Conservation (phyloP, 1,284 basidiomycete genomes). For the Papiliotrema terrestris region DNA sequence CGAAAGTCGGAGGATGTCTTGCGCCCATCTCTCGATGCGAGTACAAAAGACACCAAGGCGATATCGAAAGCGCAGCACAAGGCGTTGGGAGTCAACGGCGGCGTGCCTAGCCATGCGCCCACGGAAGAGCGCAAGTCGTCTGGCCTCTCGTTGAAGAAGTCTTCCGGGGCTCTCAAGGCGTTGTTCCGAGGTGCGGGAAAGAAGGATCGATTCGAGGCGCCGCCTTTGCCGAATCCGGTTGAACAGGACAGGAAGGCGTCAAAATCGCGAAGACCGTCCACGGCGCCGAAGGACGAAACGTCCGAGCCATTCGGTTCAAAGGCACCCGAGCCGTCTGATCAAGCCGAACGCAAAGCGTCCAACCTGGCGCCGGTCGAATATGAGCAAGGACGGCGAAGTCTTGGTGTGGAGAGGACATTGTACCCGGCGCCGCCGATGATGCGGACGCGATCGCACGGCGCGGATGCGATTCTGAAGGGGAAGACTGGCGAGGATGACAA, state of each 20-base stretch:
- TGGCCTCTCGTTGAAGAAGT: constrained; percentile 41
- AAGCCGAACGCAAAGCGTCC: background rate
- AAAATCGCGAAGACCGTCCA: background rate
- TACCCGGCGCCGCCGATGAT: constrained; percentile 20
- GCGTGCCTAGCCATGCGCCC: background rate
- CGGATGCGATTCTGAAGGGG: too few species aligned
- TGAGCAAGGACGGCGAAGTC: constrained; percentile 8
- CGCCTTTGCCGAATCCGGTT: constrained; percentile 14
- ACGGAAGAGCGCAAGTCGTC: constrained; percentile 25
- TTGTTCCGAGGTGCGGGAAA: constrained; percentile 48
- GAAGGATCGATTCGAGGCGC: constrained; percentile 41
- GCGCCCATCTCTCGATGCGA: constrained; percentile 19
- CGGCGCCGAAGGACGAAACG: background rate
- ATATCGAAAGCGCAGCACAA: constrained; percentile 22
- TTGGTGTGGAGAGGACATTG: constrained; percentile 15
- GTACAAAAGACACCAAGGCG: constrained; percentile 22
- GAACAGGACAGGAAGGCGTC: background rate
- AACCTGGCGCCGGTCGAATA: background rate
- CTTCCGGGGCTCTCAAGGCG: constrained; percentile 43
- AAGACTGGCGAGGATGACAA: too few species aligned
- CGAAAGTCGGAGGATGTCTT: constrained; percentile 24
- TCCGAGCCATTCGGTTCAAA: background rate
- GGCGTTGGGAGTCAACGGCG: constrained; percentile 20
- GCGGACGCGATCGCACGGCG: background rate
- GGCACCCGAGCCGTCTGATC: too few species aligned